Conservation (phyloP, 2,329 filamentous ascomycete species). For the Acarospora socialis region DNA sequence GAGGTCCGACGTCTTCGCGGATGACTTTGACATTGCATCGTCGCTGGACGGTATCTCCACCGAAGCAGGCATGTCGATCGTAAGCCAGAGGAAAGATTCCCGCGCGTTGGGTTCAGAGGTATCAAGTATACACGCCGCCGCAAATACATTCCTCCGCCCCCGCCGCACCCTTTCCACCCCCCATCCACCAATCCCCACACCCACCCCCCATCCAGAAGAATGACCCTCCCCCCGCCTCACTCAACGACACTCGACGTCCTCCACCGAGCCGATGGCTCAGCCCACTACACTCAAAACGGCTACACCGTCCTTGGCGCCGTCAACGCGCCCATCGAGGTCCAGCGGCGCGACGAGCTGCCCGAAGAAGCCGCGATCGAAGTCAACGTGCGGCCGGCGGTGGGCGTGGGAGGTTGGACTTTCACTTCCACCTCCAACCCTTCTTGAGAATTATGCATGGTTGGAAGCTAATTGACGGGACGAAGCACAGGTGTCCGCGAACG, state of each 20-base stretch:
- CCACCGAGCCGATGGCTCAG: conserved; percentile 63
- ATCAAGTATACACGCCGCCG: no score
- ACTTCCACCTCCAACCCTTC: background rate
- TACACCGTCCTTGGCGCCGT: conserved; percentile 75
- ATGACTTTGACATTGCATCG: no score
- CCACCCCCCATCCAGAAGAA: no score
- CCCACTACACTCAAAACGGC: conserved; percentile 58
- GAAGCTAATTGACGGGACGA: conserved; percentile 16
- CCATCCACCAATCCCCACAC: no score
- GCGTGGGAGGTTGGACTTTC: conserved; percentile 56
- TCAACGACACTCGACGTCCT: no score
- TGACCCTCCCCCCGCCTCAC: background rate
- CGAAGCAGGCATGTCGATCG: no score
- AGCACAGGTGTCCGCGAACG: conserved; percentile 33
- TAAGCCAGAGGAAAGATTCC: no score
- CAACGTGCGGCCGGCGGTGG: conserved; percentile 70
- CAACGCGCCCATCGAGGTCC: conserved; percentile 85
- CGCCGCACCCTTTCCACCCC: no score
- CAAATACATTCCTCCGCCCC: no score
- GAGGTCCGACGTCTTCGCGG: no score
- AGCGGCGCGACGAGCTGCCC: conserved; percentile 75
- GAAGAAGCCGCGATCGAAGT: conserved; percentile 88
- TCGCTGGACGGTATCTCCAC: no score
- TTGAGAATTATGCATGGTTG: background rate
- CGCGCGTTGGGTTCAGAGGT: no score